These are phyloP conservation scores for Neonectria punicea DNA, from an alignment of 2,329 filamentous ascomycete genomes.

Conservation along the genomic window DNA sequence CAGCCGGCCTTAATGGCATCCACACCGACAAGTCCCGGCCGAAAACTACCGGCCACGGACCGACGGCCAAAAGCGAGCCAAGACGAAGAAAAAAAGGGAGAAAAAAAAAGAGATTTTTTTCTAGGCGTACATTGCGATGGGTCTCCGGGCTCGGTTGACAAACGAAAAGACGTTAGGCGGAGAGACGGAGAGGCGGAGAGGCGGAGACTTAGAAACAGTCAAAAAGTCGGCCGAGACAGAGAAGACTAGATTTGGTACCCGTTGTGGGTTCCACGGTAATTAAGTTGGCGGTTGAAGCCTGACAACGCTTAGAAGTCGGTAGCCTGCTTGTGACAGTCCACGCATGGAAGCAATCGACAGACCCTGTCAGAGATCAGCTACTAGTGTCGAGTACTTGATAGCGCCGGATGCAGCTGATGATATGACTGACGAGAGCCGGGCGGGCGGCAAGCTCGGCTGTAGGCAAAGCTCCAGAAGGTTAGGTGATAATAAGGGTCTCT, in stretches of 20 bases:
- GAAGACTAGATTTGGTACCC: conserved; percentile 18
- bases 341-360: not conserved
- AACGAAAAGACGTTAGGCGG: conserved; percentile 1
- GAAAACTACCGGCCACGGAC: conserved; percentile 38
- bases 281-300: conserved; percentile 19
- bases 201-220: not conserved
- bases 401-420: conserved; percentile 10
- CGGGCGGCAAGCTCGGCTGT: not conserved
- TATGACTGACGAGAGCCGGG: conserved; percentile 2
- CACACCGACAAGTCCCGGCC: conserved; percentile 37
- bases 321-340: not conserved
- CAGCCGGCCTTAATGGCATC: conserved; percentile 15
- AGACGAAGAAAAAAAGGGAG: conserved; percentile 3
- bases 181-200: conserved; percentile 7
- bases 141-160: not conserved
- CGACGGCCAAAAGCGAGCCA: conserved; percentile 24
- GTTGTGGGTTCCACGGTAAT: conserved; percentile 29
- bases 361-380: conserved; percentile 1
- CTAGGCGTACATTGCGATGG: conserved; percentile 1
- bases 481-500: not conserved
- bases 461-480: not conserved
- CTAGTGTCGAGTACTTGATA: not conserved
- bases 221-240: conserved; percentile 26
- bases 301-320: conserved; percentile 10
- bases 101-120: conserved; percentile 11